Base-by-base conservation (phyloP, 164 flowering plant species). In the Pachysandra terminalis region DNA sequence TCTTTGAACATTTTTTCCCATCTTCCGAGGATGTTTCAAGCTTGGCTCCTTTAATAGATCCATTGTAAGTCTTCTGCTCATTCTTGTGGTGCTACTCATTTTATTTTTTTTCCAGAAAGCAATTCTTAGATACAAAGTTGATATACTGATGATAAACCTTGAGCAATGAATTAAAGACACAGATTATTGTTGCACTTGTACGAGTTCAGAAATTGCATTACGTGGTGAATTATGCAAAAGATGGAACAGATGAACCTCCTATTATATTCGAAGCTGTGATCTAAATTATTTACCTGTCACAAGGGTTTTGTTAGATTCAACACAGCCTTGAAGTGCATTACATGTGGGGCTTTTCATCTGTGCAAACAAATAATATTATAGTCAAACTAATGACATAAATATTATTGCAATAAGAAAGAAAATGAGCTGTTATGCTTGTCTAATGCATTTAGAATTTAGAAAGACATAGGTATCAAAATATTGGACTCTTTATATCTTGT, bases 1-100 rank as follows among this genome's bases (percentile, higher is more conserved):
- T 96, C 53, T 96, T 96, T 78, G 81, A 81, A 75, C 91, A 96
- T 77, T 96, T 96, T 72, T 93, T 93, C 73, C 97, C 97, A 55
- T 89, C 98, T 68, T 88, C 94, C 0, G 90, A 84, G 69, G 96
- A 96, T 77, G 77, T 88, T 77, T 83, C 95, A 71, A 87, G 86
- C 77, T 81, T 96, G 84, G 88, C 98, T 66, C 91, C 91, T 67
- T 71, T 96, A 49, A 80, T 88, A 61, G 98, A 96, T 85, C 98
- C 99, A 60, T 72, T 93, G 98, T 95, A 75, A 86, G 97, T 81
- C 77, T 51, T 70, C 40, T 45, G 14, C 25, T 57, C 37, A 19
- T 19, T 52, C 37, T 57, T 28, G 15, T 61, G 15, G 10, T 26
- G 56, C 49, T 55, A 40, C 35, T 27, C 57, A 32, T 17, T 70